These are phyloP conservation scores for Apiospora malaysiana DNA, from an alignment of 2,329 filamentous ascomycete species.

Conservation along the genomic window DNA sequence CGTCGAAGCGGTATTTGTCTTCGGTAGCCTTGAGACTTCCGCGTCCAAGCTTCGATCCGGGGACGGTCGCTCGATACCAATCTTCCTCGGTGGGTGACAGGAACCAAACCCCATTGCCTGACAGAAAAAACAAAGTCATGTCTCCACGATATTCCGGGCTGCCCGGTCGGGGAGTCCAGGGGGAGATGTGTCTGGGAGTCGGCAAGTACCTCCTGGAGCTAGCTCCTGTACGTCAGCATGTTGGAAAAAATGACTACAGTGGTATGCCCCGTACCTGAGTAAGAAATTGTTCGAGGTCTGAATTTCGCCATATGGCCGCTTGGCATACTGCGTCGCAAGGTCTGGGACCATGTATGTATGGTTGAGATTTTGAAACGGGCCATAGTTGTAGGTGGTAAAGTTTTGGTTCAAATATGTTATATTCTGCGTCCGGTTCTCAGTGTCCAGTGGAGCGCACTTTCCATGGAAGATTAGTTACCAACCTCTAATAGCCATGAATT, in stretches of 20 bases:
- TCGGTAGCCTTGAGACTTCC: too few relatives aligned
- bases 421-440: background rate
- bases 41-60: too few relatives aligned
- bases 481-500: too few relatives aligned
- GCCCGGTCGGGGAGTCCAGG: too few relatives aligned
- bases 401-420: background rate
- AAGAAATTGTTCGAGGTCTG: background rate
- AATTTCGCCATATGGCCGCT: background rate
- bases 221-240: too few relatives aligned
- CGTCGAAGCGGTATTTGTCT: background rate
- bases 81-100: background rate
- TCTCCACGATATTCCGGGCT: background rate
- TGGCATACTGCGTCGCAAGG: background rate
- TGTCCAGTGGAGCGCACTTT: background rate
- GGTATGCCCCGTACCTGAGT: background rate
- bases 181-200: too few relatives aligned
- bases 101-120: background rate
- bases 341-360: background rate
- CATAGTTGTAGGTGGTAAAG: background rate
- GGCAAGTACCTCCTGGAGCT: too few relatives aligned
- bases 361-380: background rate
- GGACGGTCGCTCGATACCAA: background rate
- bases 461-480: background rate
- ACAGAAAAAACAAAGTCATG: background rate
- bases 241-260: background rate